Base-by-base conservation (phyloP, 331 rosid species). In the Saraca asoca region DNA sequence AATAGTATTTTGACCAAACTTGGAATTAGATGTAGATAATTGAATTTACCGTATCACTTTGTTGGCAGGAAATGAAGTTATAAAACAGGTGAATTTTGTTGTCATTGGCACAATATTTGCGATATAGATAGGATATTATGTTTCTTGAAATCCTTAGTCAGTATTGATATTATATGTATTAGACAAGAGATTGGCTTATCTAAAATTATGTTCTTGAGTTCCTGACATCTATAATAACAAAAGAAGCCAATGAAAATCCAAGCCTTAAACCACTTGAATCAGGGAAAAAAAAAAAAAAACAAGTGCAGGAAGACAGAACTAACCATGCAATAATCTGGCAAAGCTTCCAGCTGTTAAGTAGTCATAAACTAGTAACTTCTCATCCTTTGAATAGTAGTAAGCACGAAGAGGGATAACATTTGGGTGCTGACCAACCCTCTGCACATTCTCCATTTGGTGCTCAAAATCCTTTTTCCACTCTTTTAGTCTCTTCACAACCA, bases 351-450 rank as follows among this genome's bases (percentile, higher is more conserved):
- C 68, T 9, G 79, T 1, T 39, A 82, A 58, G 71, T 85, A 84
- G 71, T 92, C 96, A 34, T 85, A 89, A 20, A 92, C 98, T 72
- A 85, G 64, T 12, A 92, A 79, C 64, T 87, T 92, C 83, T 92
- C 96, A 55, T 92, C 98, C 82, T 89, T 92, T 48, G 98, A 92
- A 67, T 85, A 87, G 76, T 89, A 92, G 64, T 87, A 92, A 75
- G 98, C 96, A 18, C 88, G 89, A 49, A 84, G 82, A 10, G 93
- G 91, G 71, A 83, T 76, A n/a, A 89, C 81, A 67, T 89, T 82
- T 54, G 85, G 84, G 57, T 89, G 96, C 50, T 82, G 92, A 60
- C 87, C 86, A 55, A 89, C 81, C 66, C 74, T 79, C 62, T 78
- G 88, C 2, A 86, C 91, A 51, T 44, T 81, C 76, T 92, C 96